Evolutionary conservation across 371 early-diverging fungal species (phyloP), one percentile per base, ranked within the genome.

Genomic region (Amoeboradix gromovi): DNA sequence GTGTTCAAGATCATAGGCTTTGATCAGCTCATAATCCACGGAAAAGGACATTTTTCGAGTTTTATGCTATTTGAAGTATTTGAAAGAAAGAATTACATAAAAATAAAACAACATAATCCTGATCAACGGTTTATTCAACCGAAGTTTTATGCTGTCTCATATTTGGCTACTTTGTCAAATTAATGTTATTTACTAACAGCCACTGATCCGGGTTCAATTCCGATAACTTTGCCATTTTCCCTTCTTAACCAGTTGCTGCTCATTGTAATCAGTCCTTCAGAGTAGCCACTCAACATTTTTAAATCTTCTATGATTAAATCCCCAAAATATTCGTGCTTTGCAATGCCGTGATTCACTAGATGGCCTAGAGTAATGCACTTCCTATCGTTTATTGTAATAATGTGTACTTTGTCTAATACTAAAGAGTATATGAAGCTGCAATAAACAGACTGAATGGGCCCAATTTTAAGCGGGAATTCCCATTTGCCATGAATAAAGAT

Each of bases 331-430:
- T 27, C 71, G 31, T 74, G 74, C 2, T 17, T n/a, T 30, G 67
- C 32, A 67, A 28, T 28, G 1, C 67, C 72, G 29, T 68, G 66
- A 31, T 29, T 31, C 30, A 70, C 12, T 1, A 67, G 69, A 66
- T 75, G 75, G 12, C 71, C 75, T 31, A 75, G 68, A 28, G 74
- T 75, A 2, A 71, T 71, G 48, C 71, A 71, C n/a, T 69, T 66
- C 27, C 70, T 68, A 17, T 74, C 75, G 29, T 69, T 68, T 22
- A 73, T 68, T 30, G 69, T 30, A 1, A 74, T 30, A 28, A 48
- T 29, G 29, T 68, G 68, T 1, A 29, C 66, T 1, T 32, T 28
- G 66, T 31, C 67, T 0, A 73, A 65, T 16, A 75, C 67, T 5
- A 71, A 22, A 67, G 31, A 71, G 48, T 71, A 75, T 16, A 75